A percentile compares a stretch with the other conserved stretches of the same genome.
Conservation (phyloP, 768 basidiomycete genomes). For the Mycena alexandri region DNA sequence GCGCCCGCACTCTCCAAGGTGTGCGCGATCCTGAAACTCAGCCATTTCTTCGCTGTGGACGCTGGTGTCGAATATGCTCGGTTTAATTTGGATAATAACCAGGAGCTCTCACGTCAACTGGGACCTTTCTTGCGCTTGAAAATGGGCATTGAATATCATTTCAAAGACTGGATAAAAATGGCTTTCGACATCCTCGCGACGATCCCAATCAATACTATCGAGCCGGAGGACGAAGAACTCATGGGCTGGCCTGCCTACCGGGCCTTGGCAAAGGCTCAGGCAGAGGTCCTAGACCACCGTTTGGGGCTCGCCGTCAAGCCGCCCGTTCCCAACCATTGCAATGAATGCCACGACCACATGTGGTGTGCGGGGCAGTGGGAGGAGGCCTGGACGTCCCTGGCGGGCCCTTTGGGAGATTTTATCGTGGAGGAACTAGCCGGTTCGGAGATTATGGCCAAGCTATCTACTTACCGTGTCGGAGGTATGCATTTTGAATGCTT, state of each 20-base stretch:
- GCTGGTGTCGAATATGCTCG: not conserved
- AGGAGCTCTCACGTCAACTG: no score
- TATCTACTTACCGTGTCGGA: not conserved
- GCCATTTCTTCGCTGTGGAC: conserved; percentile 9
- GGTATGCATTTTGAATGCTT: conserved; percentile 6
- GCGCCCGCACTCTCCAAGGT: not conserved
- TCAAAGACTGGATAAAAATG: not conserved
- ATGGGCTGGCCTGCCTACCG: conserved; percentile 20
- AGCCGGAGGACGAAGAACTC: conserved; percentile 1
- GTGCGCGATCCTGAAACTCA: conserved; percentile 16
- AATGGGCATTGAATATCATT: conserved; percentile 13
- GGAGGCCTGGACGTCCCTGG: conserved; percentile 2
- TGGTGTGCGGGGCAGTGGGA: conserved; percentile 9
- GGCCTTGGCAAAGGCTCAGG: conserved; percentile 20
- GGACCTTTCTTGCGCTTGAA: not conserved
- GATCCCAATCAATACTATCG: not conserved
- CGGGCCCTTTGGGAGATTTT: conserved; percentile 15
- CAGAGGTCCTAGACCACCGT: conserved; percentile 5
- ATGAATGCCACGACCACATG: not conserved
- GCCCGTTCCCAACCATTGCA: not conserved
- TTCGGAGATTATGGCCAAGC: conserved; percentile 1
- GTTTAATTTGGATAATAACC: not conserved
- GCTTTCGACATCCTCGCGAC: conserved; percentile 23
- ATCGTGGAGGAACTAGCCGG: conserved; percentile 15
- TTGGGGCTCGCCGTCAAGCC: not conserved